Evolutionary conservation across 2,329 filamentous ascomycete genomes (phyloP).

Genomic region (Calonectria henricotiae): DNA sequence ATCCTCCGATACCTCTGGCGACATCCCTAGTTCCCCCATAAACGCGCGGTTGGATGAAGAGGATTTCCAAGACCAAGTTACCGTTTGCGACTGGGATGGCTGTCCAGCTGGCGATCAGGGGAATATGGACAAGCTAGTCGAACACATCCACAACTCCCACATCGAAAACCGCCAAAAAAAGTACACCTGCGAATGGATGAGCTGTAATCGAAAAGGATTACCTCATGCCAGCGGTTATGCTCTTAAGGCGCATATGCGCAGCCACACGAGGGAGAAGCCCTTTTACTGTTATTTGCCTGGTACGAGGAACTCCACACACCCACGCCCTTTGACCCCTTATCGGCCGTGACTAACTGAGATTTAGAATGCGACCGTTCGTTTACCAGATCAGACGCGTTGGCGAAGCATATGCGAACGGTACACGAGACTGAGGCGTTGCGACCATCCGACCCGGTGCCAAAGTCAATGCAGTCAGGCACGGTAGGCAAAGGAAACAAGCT

Average conservation of each 20-base stretch:
- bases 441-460: slow-evolving; percentile 83
- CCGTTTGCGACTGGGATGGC: slow-evolving; percentile 83
- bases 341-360: slow-evolving; percentile 41
- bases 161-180: slow-evolving; percentile 95
- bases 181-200: slow-evolving; percentile 98
- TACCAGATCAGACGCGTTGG: slow-evolving; percentile 93
- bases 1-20: slow-evolving; percentile 92
- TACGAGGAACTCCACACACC: slow-evolving; percentile 60
- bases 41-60: slow-evolving; percentile 81
- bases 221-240: slow-evolving; percentile 97
- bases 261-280: slow-evolving; percentile 97
- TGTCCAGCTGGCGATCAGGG: slow-evolving; percentile 80
- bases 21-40: slow-evolving; percentile 81
- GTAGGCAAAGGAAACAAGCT: slow-evolving; percentile 68
- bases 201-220: slow-evolving; percentile 89
- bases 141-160: slow-evolving; percentile 92
- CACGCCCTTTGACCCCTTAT: too few relatives aligned
- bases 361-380: slow-evolving; percentile 97
- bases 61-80: slow-evolving; percentile 84
- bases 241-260: slow-evolving; percentile 96
- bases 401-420: slow-evolving; percentile 98
- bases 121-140: slow-evolving; percentile 87
- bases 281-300: slow-evolving; percentile 97
- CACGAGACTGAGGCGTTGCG: slow-evolving; percentile 96
- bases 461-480: slow-evolving; percentile 72